Evolutionary conservation across 495 filamentous ascomycete species (phyloP).

Genomic region (Neurospora sublineolata): DNA sequence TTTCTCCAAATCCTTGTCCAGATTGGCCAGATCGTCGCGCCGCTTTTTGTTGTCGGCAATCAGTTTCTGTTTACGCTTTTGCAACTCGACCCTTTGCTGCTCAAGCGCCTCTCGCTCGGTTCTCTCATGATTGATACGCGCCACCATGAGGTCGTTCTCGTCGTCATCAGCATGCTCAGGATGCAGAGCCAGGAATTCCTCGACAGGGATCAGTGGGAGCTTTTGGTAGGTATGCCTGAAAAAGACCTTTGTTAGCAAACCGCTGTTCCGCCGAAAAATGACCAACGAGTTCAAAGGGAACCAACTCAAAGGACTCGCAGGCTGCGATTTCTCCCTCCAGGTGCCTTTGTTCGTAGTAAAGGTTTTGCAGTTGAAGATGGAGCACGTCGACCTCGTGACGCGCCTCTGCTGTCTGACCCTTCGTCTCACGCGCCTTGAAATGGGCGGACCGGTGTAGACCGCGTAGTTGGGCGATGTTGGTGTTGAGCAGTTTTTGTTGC

Average conservation of each 20-base stretch:
- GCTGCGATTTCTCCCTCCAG: conserved; percentile 80
- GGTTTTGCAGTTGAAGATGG: conserved; percentile 86
- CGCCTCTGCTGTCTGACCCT: conserved; percentile 72
- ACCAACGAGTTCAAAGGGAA: conserved; percentile 24
- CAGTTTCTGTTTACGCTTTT: conserved; percentile 83
- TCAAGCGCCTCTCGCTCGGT: conserved; percentile 77
- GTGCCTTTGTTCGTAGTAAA: conserved; percentile 92
- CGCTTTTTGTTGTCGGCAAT: conserved; percentile 92
- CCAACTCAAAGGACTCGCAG: conserved; percentile 81
- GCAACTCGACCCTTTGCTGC: conserved; percentile 68
- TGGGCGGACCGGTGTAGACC: conserved; percentile 71
- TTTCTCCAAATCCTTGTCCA: conserved; percentile 82
- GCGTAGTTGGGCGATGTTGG: conserved; percentile 71
- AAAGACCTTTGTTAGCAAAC: neutral
- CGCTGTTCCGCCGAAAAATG: neutral
- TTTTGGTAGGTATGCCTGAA: conserved; percentile 74
- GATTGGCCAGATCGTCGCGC: conserved; percentile 78
- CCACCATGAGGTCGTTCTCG: conserved; percentile 75
- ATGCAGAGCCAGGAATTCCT: conserved; percentile 68
- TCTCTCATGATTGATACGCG: conserved; percentile 85
- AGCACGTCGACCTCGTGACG: conserved; percentile 84
- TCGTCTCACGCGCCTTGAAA: conserved; percentile 73
- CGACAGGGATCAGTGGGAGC: conserved; percentile 71
- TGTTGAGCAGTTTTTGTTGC: conserved; percentile 68
- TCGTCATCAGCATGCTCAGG: conserved; percentile 60